Conservation (phyloP, 176 grass and related monocot genomes). For the Cocos nucifera region DNA sequence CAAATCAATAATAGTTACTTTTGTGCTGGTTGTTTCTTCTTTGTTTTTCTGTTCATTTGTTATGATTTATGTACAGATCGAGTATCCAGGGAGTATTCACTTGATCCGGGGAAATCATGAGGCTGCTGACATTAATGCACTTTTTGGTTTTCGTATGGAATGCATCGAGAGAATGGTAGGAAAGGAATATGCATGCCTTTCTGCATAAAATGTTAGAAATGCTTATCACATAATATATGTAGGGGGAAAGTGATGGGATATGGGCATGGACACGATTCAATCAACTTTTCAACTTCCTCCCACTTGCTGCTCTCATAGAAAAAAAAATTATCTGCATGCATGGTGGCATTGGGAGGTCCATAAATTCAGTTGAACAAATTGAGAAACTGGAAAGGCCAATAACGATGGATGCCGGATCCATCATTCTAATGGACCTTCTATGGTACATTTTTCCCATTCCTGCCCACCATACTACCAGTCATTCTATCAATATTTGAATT, state of each 20-base stretch:
- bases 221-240: conserved; percentile 20
- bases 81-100: conserved; percentile 88
- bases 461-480: no score
- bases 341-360: conserved; percentile 96
- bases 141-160: conserved; percentile 95
- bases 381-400: conserved; percentile 98
- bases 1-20: no score
- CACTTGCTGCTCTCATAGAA: conserved; percentile 97
- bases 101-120: conserved; percentile 98
- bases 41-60: conserved; percentile 18
- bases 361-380: conserved; percentile 85
- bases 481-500: no score
- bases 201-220: background rate
- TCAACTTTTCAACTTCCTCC: conserved; percentile 94
- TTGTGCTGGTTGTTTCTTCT: no score
- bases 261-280: conserved; percentile 98
- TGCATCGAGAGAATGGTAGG: conserved; percentile 98
- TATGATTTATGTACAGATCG: conserved; percentile 55
- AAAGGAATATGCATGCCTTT: conserved; percentile 10
- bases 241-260: conserved; percentile 98
- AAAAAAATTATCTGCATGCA: conserved; percentile 99
- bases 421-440: conserved; percentile 93
- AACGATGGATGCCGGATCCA: conserved; percentile 96
- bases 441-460: conserved; percentile 34
- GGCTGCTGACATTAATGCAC: conserved; percentile 99